These are phyloP conservation scores for Nepenthes alata DNA, from an alignment of 179 eudicot species.

Conservation along the genomic window DNA sequence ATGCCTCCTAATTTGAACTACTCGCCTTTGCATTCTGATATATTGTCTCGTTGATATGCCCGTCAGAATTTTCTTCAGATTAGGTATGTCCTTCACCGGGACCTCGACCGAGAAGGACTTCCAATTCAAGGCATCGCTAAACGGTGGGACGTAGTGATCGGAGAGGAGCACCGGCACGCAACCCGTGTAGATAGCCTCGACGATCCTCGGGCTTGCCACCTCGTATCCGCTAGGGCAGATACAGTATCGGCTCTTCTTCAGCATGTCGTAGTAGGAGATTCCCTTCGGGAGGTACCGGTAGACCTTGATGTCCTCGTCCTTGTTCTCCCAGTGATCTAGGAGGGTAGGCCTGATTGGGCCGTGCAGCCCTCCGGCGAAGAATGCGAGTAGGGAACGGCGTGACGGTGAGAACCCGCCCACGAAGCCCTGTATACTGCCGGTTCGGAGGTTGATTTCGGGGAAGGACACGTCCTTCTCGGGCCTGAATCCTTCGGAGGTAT, in stretches of 20 bases:
- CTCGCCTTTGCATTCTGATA: conserved; percentile 48
- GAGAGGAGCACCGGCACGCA: conserved; percentile 65
- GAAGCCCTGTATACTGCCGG: conserved; percentile 31
- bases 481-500: conserved; percentile 52
- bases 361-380: conserved; percentile 68
- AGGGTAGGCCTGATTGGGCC: conserved; percentile 63
- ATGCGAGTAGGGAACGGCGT: conserved; percentile 32
- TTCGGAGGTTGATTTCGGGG: conserved; percentile 53
- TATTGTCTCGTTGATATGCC: conserved; percentile 38
- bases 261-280: conserved; percentile 42
- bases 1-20: conserved; percentile 37
- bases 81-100: conserved; percentile 41
- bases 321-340: conserved; percentile 55
- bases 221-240: conserved; percentile 74
- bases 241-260: conserved; percentile 52
- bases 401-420: conserved; percentile 56
- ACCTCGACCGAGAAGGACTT: conserved; percentile 46
- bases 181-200: conserved; percentile 58
- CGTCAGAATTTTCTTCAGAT: conserved; percentile 34
- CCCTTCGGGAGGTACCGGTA: conserved; percentile 48
- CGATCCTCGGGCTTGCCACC: conserved; percentile 68
- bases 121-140: conserved; percentile 69
- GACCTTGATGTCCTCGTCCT: conserved; percentile 50
- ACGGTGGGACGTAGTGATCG: conserved; percentile 51
- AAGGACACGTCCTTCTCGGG: conserved; percentile 50